Evolutionary conservation across 805 yeast genomes (phyloP), one percentile per base, ranked within the genome.

Genomic region (Lachancea nothofagi): DNA sequence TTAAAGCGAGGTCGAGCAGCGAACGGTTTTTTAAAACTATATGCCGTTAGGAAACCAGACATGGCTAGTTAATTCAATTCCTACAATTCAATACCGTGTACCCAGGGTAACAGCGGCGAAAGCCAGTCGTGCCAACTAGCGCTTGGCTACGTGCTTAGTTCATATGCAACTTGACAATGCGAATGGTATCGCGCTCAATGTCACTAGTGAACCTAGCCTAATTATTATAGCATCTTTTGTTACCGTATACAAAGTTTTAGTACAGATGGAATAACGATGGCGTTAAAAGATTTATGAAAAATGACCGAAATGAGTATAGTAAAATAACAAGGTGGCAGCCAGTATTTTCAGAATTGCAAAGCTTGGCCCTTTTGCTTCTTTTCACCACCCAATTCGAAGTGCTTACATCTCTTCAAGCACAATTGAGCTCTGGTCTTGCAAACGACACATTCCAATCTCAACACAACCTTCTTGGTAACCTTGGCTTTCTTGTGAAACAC

Each of bases 321-420:
- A 29, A 40, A 29, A 36, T 43, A 24, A 30, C 29, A 39, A 31
- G 32, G 39, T n/a, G n/a, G n/a, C n/a, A n/a, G n/a, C 30, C 33
- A 52, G 43, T 41, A 48, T 55, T 59, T 73, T 83, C 83, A 93
- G 77, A 93, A 93, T 81, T 93, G 98, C 75, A 93, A 83, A 74
- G 98, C 98, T 78, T 87, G 96, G 75, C 98, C 99, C 88, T 93
- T 93, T 79, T 93, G 97, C 79, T 93, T 93, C 86, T 85, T 93
- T 82, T 93, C 98, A 80, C 99, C 98, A 83, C 98, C 98, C 71
- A 93, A 88, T 80, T 93, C 99, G 75, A 93, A 93, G 80, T 93
- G 98, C 93, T 93, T 93, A 83, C 97, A 93, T 82, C 98, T 87
- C 93, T 93, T 93, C 74, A 93, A 80, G 50, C 96, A 70, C 61